These are phyloP conservation scores for Physcomitrellopsis africana DNA, from an alignment of 225 moss, liverwort and hornwort species.

Conservation along the genomic window DNA sequence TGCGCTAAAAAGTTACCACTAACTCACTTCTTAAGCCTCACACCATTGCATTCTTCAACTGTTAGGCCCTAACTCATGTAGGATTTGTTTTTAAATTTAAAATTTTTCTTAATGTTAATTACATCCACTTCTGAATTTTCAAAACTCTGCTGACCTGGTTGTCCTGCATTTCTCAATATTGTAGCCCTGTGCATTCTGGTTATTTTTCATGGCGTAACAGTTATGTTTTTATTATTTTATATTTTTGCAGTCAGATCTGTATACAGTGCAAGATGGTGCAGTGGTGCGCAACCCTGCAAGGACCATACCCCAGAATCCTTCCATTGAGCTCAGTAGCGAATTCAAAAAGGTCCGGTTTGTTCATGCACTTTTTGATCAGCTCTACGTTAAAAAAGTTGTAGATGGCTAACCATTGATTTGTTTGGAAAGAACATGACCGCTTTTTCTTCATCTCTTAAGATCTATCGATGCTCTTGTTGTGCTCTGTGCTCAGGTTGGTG, in stretches of 20 bases:
- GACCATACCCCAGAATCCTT: constrained; percentile 68
- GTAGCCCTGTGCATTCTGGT: constrained; percentile 7
- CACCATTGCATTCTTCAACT: too few relatives aligned
- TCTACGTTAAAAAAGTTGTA: not conserved
- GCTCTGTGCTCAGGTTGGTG: constrained; percentile 63
- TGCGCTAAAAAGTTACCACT: not conserved
- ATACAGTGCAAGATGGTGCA: constrained; percentile 81
- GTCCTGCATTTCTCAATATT: not conserved
- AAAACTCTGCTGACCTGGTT: too few relatives aligned
- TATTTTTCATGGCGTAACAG: not conserved
- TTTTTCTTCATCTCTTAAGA: not conserved
- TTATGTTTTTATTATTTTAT: not conserved
- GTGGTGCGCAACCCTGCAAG: constrained; percentile 86
- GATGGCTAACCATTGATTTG: not conserved
- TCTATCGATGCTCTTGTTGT: not conserved
- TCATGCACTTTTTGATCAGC: not conserved
- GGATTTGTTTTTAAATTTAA: too few relatives aligned
- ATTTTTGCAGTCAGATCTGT: constrained; percentile 79
- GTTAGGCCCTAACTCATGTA: too few relatives aligned
- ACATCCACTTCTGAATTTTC: too few relatives aligned
- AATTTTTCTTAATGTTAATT: too few relatives aligned
- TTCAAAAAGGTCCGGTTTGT: constrained; percentile 80
- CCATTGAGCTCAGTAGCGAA: constrained; percentile 79
- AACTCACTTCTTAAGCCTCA: not conserved
- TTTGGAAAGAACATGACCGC: not conserved